Base-by-base conservation (phyloP, 2,329 filamentous ascomycete genomes). In the Xylaria sp. region DNA sequence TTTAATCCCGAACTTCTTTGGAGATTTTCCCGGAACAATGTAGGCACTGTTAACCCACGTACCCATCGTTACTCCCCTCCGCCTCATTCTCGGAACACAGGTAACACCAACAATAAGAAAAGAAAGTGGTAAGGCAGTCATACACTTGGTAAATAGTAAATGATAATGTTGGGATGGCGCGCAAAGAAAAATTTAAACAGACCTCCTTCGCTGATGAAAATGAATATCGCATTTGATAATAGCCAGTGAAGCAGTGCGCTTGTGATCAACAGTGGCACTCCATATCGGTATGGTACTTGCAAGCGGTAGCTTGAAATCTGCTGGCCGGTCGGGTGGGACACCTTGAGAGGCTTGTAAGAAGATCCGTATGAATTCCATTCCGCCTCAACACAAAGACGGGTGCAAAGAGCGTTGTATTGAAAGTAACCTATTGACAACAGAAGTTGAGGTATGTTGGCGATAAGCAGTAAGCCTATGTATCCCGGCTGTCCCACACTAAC, bases 251-350 rank as follows among this genome's bases (percentile, higher is more conserved):
- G 33, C 13, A 3, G 4, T 2, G 33, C 29, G 15, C 56, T 44
- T 1, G 2, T 13, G 11, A 29, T n/a, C 9, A 59, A 25, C 3
- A 59, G 31, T 3, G 56, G 56, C 5, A 59, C 27, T 17, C 56
- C 47, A 10, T 46, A 19, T 23, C 31, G 13, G 21, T 59, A 59
- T 2, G 56, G 56, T 11, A 59, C 21, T 13, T 59, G 48, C 3
- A 59, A 25, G 1, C 56, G 56, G n/a, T 59, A 59, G 3, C 13
- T 54, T 3, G 56, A 52, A 9, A 49, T 11, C 15, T 59, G 56
- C 23, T 47, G 31, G 8, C 56, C 56, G 1, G 11, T 29, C 13
- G 54, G 54, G 25, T 44, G 8, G 13, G 49, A 53, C 8, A 59
- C 56, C 2, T 29, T 38, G 11, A 59, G 38, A 1, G 48, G 47